Evolutionary conservation across 208 protist genomes (phyloP).

Genomic region (Leishmania major): DNA sequence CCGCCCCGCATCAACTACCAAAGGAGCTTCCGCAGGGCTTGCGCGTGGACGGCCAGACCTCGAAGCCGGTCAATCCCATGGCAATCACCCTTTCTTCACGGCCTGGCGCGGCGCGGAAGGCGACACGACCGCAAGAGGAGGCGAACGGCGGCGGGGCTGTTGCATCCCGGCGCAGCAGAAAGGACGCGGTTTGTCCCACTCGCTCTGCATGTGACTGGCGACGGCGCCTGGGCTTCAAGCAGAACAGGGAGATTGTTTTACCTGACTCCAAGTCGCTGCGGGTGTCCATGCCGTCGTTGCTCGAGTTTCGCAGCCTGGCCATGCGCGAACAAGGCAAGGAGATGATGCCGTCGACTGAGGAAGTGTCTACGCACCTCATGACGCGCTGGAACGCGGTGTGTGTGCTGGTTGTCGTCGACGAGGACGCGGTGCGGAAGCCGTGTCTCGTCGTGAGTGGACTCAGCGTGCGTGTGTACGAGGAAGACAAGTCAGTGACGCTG

Average conservation of each 20-base stretch:
- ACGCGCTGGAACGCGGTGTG: conserved; percentile 19
- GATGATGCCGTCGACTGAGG: conserved; percentile 17
- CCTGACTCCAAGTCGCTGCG: conserved; percentile 24
- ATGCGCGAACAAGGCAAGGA: conserved; percentile 33
- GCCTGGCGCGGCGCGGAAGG: background rate
- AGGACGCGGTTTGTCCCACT: background rate
- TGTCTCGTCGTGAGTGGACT: conserved; percentile 30
- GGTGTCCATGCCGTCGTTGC: conserved; percentile 3
- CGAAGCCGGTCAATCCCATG: background rate
- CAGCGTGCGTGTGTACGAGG: conserved; percentile 30
- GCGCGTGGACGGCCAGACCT: background rate
- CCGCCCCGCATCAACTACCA: background rate
- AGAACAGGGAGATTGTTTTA: conserved; percentile 21
- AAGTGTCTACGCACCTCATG: conserved; percentile 21
- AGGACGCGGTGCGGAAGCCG: conserved; percentile 27
- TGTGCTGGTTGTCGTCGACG: conserved; percentile 27
- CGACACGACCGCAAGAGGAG: background rate
- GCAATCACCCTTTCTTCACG: background rate
- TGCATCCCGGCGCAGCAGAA: background rate
- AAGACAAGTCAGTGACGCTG: conserved; percentile 12
- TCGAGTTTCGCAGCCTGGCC: conserved; percentile 34
- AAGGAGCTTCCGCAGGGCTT: background rate
- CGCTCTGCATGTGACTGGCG: background rate
- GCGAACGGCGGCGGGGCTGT: background rate
- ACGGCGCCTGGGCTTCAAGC: conserved; percentile 27